These are phyloP conservation scores for Chlorella sp. DNA, from an alignment of 139 green algal species.

Conservation along the genomic window DNA sequence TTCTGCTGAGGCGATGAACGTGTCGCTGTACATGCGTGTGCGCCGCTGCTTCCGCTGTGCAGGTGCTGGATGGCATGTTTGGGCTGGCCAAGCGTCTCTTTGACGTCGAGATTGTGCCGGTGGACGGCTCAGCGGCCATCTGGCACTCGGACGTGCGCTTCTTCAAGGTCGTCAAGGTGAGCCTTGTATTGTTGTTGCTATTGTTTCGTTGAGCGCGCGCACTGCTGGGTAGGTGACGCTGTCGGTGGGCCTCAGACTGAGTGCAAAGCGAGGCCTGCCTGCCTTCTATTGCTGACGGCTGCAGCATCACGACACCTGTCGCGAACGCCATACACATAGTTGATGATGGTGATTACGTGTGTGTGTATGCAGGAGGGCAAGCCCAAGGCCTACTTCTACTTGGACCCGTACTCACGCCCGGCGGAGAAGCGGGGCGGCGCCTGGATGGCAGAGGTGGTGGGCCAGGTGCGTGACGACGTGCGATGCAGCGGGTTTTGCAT, in stretches of 20 bases:
- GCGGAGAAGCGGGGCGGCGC: constrained; percentile 94
- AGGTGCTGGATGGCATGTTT: constrained; percentile 91
- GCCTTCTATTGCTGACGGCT: too few species aligned
- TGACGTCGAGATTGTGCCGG: constrained; percentile 73
- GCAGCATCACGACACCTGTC: too few species aligned
- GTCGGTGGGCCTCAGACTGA: too few species aligned
- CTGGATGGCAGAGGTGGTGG: constrained; percentile 89
- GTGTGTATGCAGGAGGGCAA: constrained; percentile 5
- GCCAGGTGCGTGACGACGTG: constrained; percentile 8
- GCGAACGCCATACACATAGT: too few species aligned
- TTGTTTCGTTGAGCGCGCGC: too few species aligned
- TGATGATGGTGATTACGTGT: too few species aligned
- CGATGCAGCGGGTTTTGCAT: too few species aligned
- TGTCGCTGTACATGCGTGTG: not conserved
- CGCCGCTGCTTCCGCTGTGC: constrained; percentile 61
- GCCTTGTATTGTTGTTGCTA: not conserved
- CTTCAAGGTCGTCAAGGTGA: constrained; percentile 59
- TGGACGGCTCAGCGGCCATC: constrained; percentile 74
- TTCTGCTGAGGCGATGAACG: not conserved
- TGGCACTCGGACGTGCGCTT: constrained; percentile 92
- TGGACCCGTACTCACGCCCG: constrained; percentile 88
- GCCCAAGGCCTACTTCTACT: constrained; percentile 87
- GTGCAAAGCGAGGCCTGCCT: too few species aligned
- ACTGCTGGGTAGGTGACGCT: too few species aligned
- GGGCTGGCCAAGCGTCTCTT: constrained; percentile 81